Conservation (phyloP, 192 early-diverging fungal genomes). For the Kickxella alabastrina region DNA sequence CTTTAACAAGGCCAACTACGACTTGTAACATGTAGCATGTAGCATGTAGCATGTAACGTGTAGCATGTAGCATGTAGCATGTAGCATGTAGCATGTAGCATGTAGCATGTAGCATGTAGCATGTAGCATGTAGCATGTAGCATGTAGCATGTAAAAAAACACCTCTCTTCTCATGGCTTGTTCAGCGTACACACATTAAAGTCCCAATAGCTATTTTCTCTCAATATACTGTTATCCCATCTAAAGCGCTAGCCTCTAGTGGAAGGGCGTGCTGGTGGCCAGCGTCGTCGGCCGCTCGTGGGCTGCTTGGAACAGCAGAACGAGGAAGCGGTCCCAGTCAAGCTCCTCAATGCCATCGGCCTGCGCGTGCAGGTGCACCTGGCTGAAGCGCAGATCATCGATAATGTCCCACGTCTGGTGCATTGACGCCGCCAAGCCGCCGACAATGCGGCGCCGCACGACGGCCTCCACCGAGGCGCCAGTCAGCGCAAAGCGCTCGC, state of each 20-base stretch:
- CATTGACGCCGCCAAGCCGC: constrained; percentile 6
- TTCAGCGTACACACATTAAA: too few relatives aligned
- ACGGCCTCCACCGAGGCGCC: constrained; percentile 20
- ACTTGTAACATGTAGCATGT: constrained; percentile 5
- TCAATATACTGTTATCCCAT: too few relatives aligned
- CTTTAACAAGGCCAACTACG: constrained; percentile 74
- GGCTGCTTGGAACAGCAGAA: constrained; percentile 2
- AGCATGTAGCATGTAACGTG: too few relatives aligned
- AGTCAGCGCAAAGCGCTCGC: constrained; percentile 20
- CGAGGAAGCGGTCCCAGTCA: background rate
- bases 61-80: too few relatives aligned
- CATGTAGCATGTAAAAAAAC: too few relatives aligned
- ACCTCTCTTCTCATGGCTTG: too few relatives aligned
- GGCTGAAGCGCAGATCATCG: constrained; percentile 28
- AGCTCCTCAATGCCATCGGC: background rate
- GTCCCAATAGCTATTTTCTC: too few relatives aligned
- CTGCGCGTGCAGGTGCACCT: constrained; percentile 25
- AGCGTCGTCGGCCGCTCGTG: background rate
- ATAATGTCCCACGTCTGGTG: constrained; percentile 40
- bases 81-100: too few relatives aligned
- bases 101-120: too few relatives aligned
- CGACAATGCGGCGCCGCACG: constrained; percentile 2
- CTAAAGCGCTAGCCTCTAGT: too few relatives aligned
- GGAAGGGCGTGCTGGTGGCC: background rate
- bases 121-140: too few relatives aligned